Evolutionary conservation across 2,329 filamentous ascomycete genomes (phyloP), one percentile per base, ranked within the genome.

Genomic region (Samsoniella hepiali): DNA sequence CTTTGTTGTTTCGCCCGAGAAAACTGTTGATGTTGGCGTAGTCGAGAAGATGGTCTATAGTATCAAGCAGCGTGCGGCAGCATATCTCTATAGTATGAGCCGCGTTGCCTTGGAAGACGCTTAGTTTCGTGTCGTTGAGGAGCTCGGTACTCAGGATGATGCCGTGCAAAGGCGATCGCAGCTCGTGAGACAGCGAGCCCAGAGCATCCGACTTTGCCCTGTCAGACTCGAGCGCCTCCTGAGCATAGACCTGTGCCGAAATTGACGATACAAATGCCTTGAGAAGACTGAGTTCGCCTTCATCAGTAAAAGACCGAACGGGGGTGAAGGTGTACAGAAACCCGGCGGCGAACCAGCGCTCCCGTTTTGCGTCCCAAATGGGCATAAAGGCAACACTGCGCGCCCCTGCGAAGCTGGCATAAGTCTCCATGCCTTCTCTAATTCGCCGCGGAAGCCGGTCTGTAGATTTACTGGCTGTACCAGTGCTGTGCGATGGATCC

Each of bases 81-180:
- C 79, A 82, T 3, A 77, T 77, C 50, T 81, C 74, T 10, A 82
- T 78, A 3, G 78, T 79, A 51, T 76, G 73, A 0, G 81, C 66
- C 42, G 81, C 74, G 29, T 77, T 75, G 10, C 73, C 70, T 65
- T 82, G 80, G 9, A 76, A 73, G 4, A 74, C 72, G 51, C 75
- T 75, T 31, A 85, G 73, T 0, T 73, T 65, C 0, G 82, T 84
- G n/a, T 85, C 82, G 4, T 79, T 77, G 0, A 88, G 68, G 3
- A 86, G 71, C 66, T 86, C 83, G 1, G 79, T 76, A 58, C 76
- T 84, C 0, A 83, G 80, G 0, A 88, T 72, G 38, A 88, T 81
- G 2, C 85, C 86, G 62, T 88, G 85, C 0, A 88, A 74, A 0
- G 86, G 86, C 2, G 82, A 85, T 5, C 86, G 78, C 15, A 88